Evolutionary conservation across 306 rosid genomes (phyloP).

Genomic region (Vigna radiata): DNA sequence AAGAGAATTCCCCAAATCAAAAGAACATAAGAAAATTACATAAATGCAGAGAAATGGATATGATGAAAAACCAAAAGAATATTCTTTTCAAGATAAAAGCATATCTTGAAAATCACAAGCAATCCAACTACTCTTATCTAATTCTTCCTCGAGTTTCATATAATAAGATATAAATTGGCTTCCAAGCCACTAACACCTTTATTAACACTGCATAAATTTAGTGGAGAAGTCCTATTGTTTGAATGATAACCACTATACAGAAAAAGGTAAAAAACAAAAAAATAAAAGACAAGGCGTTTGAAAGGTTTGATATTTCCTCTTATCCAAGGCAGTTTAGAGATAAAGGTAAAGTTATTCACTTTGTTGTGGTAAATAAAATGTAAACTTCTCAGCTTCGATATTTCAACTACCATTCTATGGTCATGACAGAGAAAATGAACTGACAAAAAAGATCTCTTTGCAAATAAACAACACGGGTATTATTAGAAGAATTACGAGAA

Average conservation of each 20-base stretch:
- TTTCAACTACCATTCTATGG: conserved; percentile 15
- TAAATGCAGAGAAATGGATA: conserved; percentile 10
- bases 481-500: conserved; percentile 1
- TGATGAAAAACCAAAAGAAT: conserved; percentile 14
- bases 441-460: neutral
- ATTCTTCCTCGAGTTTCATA: conserved; percentile 7
- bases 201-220: conserved; percentile 8
- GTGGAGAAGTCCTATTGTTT: neutral
- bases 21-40: neutral
- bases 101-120: conserved; percentile 15
- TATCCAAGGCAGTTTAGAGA: conserved; percentile 17
- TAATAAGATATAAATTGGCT: conserved; percentile 1
- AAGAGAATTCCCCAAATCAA: conserved; percentile 7
- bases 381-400: neutral
- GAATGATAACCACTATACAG: neutral
- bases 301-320: conserved; percentile 7
- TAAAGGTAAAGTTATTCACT: neutral
- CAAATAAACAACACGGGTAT: neutral
- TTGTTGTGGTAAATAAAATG: neutral
- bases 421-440: neutral
- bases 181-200: conserved; percentile 2
- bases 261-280: neutral
- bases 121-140: conserved; percentile 8
- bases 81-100: conserved; percentile 10
- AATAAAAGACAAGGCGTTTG: neutral